A percentile compares a stretch with the other conserved stretches of the same genome.
Evolutionary conservation across 257 asterid genomes (phyloP).

Genomic region (Solanum verrucosum): DNA sequence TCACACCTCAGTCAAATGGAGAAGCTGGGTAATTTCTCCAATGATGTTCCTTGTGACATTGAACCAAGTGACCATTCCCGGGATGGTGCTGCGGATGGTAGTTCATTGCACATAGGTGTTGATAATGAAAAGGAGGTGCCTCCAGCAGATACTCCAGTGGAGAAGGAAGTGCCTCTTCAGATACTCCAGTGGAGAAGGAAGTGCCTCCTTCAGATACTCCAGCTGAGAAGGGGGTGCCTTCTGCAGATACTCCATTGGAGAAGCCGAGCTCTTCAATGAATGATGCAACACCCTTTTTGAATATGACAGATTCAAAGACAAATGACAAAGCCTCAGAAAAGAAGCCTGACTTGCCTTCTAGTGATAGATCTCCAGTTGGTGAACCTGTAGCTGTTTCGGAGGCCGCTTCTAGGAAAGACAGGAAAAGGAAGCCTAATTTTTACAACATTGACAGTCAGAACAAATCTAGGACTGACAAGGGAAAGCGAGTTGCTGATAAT

Average conservation of each 20-base stretch:
- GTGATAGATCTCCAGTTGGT: constrained; percentile 23
- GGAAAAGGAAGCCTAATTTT: constrained; percentile 38
- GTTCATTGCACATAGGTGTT: constrained; percentile 21
- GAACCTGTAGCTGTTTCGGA: constrained; percentile 28
- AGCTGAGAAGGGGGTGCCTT: not conserved
- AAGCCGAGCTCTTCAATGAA: constrained; percentile 16
- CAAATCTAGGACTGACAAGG: constrained; percentile 31
- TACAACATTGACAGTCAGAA: constrained; percentile 18
- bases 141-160: constrained; percentile 4
- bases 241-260: constrained; percentile 7
- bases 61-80: constrained; percentile 21
- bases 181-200: not conserved
- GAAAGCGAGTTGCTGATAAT: constrained; percentile 24
- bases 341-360: constrained; percentile 19
- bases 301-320: constrained; percentile 21
- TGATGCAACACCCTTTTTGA: constrained; percentile 21
- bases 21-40: constrained; percentile 25
- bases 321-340: constrained; percentile 26
- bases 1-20: constrained; percentile 21
- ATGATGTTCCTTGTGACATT: constrained; percentile 16
- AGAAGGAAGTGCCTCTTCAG: not conserved
- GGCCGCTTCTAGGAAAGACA: constrained; percentile 26
- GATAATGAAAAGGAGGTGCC: constrained; percentile 24
- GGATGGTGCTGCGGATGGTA: constrained; percentile 38
- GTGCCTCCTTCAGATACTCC: not conserved